These are phyloP conservation scores for Triticum monococcum DNA, from an alignment of 176 grass and related monocot species.

Conservation along the genomic window DNA sequence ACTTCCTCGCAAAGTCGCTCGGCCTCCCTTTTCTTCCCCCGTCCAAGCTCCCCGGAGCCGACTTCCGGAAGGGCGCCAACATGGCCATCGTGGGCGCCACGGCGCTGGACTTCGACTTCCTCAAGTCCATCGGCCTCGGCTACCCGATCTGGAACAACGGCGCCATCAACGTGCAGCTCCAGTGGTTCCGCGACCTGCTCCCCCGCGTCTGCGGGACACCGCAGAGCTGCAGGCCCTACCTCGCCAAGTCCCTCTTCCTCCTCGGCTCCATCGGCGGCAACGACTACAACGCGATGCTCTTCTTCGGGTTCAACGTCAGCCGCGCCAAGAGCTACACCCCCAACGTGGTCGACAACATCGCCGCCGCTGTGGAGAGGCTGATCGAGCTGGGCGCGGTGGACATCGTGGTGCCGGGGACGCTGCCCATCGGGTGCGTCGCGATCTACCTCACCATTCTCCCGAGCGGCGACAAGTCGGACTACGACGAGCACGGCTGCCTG, in stretches of 20 bases:
- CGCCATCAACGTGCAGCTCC: constrained; percentile 48
- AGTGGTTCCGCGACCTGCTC: constrained; percentile 41
- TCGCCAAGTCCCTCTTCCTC: constrained; percentile 45
- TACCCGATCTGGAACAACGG: constrained; percentile 50
- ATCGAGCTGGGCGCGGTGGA: constrained; percentile 42
- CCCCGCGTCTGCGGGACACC: constrained; percentile 40
- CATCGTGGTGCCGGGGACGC: constrained; percentile 43
- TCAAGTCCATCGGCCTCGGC: constrained; percentile 40
- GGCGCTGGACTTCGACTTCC: constrained; percentile 38
- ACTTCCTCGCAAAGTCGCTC: constrained; percentile 37
- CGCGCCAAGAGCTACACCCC: constrained; percentile 35
- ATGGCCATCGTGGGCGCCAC: constrained; percentile 51
- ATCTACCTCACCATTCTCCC: constrained; percentile 33
- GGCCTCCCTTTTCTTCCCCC: constrained; percentile 46
- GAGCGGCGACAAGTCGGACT: constrained; percentile 9
- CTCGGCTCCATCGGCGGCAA: constrained; percentile 54
- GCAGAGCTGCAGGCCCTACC: constrained; percentile 18
- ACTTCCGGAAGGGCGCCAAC: constrained; percentile 45
- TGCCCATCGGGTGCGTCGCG: constrained; percentile 49
- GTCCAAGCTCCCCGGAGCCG: constrained; percentile 13
- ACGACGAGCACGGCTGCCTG: constrained; percentile 43
- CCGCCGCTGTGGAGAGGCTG: constrained; percentile 43
- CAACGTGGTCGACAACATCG: constrained; percentile 28
- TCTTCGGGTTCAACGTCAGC: constrained; percentile 27
- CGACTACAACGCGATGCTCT: constrained; percentile 57